Conservation (phyloP, 805 yeast species). For the Myxozyma udenii region DNA sequence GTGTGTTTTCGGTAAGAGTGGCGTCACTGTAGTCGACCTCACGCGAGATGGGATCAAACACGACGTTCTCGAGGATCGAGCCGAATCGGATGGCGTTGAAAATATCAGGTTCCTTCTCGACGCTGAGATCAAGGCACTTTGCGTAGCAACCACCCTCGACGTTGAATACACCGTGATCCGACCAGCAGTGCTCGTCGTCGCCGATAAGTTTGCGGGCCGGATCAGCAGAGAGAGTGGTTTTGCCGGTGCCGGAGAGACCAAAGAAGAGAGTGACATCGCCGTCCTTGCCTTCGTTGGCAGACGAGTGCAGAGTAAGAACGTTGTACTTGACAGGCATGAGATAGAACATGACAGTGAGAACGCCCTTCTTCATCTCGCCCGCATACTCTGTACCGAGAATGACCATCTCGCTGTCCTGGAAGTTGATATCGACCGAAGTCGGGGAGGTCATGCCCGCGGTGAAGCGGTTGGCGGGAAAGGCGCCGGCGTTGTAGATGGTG, state of each 20-base stretch:
- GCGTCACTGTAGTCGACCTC: slow-evolving; percentile 81
- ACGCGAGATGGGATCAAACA: slow-evolving; percentile 73
- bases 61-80: slow-evolving; percentile 88
- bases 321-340: slow-evolving; percentile 92
- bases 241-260: slow-evolving; percentile 97
- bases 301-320: slow-evolving; percentile 90
- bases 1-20: slow-evolving; percentile 89
- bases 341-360: slow-evolving; percentile 97
- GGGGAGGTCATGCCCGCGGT: slow-evolving; percentile 97
- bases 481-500: slow-evolving; percentile 97
- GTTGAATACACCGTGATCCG: slow-evolving; percentile 96
- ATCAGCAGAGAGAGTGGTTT: slow-evolving; percentile 95
- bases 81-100: slow-evolving; percentile 93
- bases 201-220: slow-evolving; percentile 92
- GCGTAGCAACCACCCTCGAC: slow-evolving; percentile 99
- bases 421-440: slow-evolving; percentile 93
- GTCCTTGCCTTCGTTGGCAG: slow-evolving; percentile 79
- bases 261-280: slow-evolving; percentile 93
- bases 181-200: slow-evolving; percentile 99
- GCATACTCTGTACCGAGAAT: slow-evolving; percentile 98
- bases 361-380: slow-evolving; percentile 99
- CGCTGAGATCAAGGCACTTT: slow-evolving; percentile 84
- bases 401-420: slow-evolving; percentile 97
- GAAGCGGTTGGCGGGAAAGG: slow-evolving; percentile 95
- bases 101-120: slow-evolving; percentile 96